phyloP scores from a whole-genome alignment of 345 rosid genomes.

The Crucihimalaya himalaica region DNA sequence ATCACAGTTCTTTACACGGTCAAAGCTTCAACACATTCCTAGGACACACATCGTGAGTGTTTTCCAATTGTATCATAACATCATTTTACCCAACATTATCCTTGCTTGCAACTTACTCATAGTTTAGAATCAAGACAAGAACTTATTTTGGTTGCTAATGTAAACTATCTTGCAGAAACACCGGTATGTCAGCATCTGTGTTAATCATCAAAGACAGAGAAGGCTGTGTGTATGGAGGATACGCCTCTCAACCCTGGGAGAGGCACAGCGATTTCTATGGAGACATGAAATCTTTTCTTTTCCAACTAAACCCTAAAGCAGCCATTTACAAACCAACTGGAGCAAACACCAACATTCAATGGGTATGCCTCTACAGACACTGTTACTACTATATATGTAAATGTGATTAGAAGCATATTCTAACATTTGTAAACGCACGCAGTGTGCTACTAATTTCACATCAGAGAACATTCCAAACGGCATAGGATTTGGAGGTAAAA shows the following conservation, averaged over 20 bases:
- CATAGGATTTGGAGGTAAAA: conserved; percentile 82
- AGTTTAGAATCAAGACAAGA: not conserved
- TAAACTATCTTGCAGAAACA: conserved; percentile 58
- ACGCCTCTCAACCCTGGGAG: conserved; percentile 93
- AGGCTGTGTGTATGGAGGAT: conserved; percentile 81
- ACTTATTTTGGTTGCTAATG: conserved; percentile 23
- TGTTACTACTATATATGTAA: not conserved
- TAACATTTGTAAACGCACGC: conserved; percentile 20
- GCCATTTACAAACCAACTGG: conserved; percentile 81
- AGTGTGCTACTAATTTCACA: conserved; percentile 87
- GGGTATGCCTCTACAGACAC: conserved; percentile 52
- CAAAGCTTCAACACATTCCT: conserved; percentile 86
- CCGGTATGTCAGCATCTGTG: conserved; percentile 61
- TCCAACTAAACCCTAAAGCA: conserved; percentile 76
- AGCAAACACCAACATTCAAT: conserved; percentile 79
- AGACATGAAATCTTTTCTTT: conserved; percentile 85
- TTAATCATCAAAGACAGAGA: conserved; percentile 77
- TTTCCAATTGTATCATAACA: conserved; percentile 9
- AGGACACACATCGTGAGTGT: conserved; percentile 67
- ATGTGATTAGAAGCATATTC: not conserved
- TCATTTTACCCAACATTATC: not conserved
- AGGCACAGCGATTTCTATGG: conserved; percentile 86
- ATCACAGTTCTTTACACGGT: conserved; percentile 77
- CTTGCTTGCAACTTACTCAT: conserved; percentile 1
- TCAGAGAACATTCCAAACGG: conserved; percentile 96